phyloP scores from a whole-genome alignment of 306 rosid species.

The Psophocarpus tetragonolobus region DNA sequence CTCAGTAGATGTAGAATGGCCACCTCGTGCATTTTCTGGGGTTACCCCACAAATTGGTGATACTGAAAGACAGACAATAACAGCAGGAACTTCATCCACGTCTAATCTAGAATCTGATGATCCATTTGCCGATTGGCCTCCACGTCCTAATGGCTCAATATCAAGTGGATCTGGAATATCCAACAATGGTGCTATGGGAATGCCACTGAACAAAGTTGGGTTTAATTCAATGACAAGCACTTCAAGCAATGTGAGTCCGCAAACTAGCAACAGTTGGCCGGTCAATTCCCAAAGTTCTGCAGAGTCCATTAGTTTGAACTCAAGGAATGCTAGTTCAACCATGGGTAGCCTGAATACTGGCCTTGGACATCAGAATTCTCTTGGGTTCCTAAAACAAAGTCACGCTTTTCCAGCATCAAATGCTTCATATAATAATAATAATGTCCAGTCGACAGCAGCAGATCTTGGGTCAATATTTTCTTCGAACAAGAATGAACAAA shows the following conservation, averaged over 20 bases:
- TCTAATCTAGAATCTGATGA: slow-evolving; percentile 64
- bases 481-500: slow-evolving; percentile 65
- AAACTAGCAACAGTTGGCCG: slow-evolving; percentile 57
- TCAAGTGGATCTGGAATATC: slow-evolving; percentile 50
- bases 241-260: slow-evolving; percentile 58
- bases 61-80: slow-evolving; percentile 52
- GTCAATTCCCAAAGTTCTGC: slow-evolving; percentile 49
- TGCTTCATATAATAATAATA: slow-evolving; percentile 43
- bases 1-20: slow-evolving; percentile 94
- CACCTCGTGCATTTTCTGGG: slow-evolving; percentile 62
- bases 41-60: slow-evolving; percentile 52
- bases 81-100: slow-evolving; percentile 58
- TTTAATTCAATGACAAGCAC: slow-evolving; percentile 51
- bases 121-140: slow-evolving; percentile 98
- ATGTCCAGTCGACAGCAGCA: slow-evolving; percentile 54
- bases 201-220: slow-evolving; percentile 46
- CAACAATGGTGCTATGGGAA: slow-evolving; percentile 60
- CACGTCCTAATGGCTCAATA: slow-evolving; percentile 66
- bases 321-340: slow-evolving; percentile 46
- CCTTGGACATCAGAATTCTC: slow-evolving; percentile 51
- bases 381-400: slow-evolving; percentile 63
- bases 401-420: slow-evolving; percentile 51
- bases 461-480: slow-evolving; percentile 87
- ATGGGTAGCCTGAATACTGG: slow-evolving; percentile 47
- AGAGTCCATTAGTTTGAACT: slow-evolving; percentile 48